phyloP scores from a whole-genome alignment of 306 rosid genomes.

The Prunus persica region Prunus_persica_NCBIv2 NC_034009.1:38430501-38431000 shows the following conservation, averaged over 20 bases:
- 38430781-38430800: slow-evolving; percentile 97
- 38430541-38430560: slow-evolving; percentile 21
- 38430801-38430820: slow-evolving; percentile 81
- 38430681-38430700: slow-evolving; percentile 17
- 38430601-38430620: slow-evolving; percentile 88
- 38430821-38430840: slow-evolving; percentile 83
- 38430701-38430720: slow-evolving; percentile 14
- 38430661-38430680: slow-evolving; percentile 97
- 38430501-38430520: not conserved
- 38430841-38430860: slow-evolving; percentile 94
- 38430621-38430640: slow-evolving; percentile 78
- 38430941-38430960: not conserved
- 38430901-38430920: not conserved
- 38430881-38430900: slow-evolving; percentile 8
- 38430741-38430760: slow-evolving; percentile 10
- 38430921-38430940: not conserved
- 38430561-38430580: slow-evolving; percentile 51
- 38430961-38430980: not conserved
- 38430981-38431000: slow-evolving; percentile 54
- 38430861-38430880: slow-evolving; percentile 54
- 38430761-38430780: slow-evolving; percentile 15
- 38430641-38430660: slow-evolving; percentile 86
- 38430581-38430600: slow-evolving; percentile 73
- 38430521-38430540: slow-evolving; percentile 6
- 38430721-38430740: slow-evolving; percentile 2